Evolutionary conservation across 306 rosid genomes (phyloP), one percentile per base, ranked within the genome.

Genomic region (Quercus suber): DNA sequence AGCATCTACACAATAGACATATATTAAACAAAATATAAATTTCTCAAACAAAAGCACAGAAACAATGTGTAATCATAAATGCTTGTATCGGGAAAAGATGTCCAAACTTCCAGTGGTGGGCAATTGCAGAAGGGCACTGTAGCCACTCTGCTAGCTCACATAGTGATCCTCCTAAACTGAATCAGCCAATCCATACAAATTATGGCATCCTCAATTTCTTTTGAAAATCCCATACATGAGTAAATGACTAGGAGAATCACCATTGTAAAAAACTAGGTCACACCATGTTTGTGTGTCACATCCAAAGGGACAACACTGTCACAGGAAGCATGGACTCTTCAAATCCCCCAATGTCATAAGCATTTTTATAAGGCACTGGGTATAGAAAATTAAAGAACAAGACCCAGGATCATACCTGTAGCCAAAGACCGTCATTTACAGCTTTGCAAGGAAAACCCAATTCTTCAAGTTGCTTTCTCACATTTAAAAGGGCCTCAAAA

Each of bases 371-470:
- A 25, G 30, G 67, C 19, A 70, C 73, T 17, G 59, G n/a, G 56
- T n/a, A 35, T 30, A 43, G 30, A 52, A 73, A 74, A 23, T 23
- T 28, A 60, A 68, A 83, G 43, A 53, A 59, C 51, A 58, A 58
- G 20, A 69, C 28, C 33, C 45, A 80, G 69, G 11, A 73, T 67
- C 88, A 79, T 73, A 95, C 99, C 99, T 93, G 99, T 77, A 95
- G 91, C 99, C 99, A 95, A 73, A 93, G 91, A 76, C 97, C 96
- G 63, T 95, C 97, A 82, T 95, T 95, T 78, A 95, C 92, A 85
- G 99, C 99, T 88, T 93, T 91, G 94, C 99, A 93, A 51, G 99
- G 98, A 89, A 95, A 95, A 35, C 92, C 96, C 75, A 89, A 79
- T 82, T 91, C 97, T 80, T 95, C 99, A 71, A 95, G 99, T 69